These are phyloP conservation scores for Takakia lepidozioides DNA, from an alignment of 225 moss, liverwort and hornwort species.

Conservation along the genomic window DNA sequence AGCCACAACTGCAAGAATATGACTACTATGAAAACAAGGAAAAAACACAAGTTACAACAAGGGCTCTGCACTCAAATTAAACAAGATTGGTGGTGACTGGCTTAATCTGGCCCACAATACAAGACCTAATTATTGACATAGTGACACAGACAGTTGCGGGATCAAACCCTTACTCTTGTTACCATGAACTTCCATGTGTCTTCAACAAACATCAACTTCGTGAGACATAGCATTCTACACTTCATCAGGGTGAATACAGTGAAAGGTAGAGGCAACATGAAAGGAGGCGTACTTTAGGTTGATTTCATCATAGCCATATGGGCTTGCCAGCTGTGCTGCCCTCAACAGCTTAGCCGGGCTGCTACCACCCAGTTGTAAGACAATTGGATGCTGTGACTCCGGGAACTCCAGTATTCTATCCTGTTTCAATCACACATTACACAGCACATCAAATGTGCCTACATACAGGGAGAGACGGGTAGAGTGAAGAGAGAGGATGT, in stretches of 20 bases:
- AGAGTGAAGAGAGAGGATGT: too few species aligned
- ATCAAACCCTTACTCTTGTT: too few species aligned
- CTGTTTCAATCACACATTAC: slow-evolving; percentile 29
- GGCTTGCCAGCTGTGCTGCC: slow-evolving; percentile 74
- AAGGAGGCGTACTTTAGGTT: slow-evolving; percentile 67
- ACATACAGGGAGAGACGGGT: too few species aligned
- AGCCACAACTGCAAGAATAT: slow-evolving; percentile 94
- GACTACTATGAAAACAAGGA: too few species aligned
- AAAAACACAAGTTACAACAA: slow-evolving; percentile 7
- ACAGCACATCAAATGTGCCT: slow-evolving; percentile 1
- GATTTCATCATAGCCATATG: slow-evolving; percentile 84
- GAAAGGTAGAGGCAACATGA: too few species aligned
- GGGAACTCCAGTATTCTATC: slow-evolving; percentile 80
- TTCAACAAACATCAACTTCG: too few species aligned
- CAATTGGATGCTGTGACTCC: slow-evolving; percentile 83
- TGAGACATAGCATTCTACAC: too few species aligned
- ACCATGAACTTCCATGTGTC: too few species aligned
- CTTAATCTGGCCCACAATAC: slow-evolving; percentile 1
- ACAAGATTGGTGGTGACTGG: slow-evolving; percentile 2
- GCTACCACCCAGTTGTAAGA: slow-evolving; percentile 91
- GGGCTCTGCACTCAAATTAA: not conserved
- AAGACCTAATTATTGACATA: not conserved
- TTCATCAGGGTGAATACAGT: too few species aligned
- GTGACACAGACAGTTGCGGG: too few species aligned
- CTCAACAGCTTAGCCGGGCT: slow-evolving; percentile 69